Base-by-base conservation (phyloP, 345 rosid species). In the Bretschneidera sinensis region DNA sequence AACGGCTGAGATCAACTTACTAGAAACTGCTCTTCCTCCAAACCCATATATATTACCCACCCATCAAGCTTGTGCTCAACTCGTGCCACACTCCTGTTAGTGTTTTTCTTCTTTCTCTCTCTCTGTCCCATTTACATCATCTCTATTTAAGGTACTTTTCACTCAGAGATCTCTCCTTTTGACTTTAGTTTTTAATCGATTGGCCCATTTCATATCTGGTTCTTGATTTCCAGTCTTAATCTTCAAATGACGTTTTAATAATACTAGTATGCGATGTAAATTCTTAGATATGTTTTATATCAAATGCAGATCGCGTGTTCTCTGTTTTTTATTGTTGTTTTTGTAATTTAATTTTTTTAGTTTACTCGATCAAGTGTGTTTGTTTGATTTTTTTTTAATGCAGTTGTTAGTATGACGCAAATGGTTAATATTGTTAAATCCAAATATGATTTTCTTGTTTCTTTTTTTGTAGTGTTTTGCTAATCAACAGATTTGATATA, bases 21-120 rank as follows among this genome's bases (percentile, higher is more conserved):
- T 66, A 74, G 87, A 86, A 81, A 74, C 24, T 84, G 82, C 84
- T 17, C 66, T 20, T 54, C 52, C 63, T 65, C 60, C 64, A 8
- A 8, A 17, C 45, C 65, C 51, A 57, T 77, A 59, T 73, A 69
- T 61, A 61, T 58, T 54, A 24, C 62, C 22, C 14, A 43, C 24
- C 2, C 0, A 0, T 0, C 19, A 64, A 20, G 78, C 78, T 81
- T 72, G 92, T 83, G 89, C 60, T 60, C 60, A 2, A 15, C 87
- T 71, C 80, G 87, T 77, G 89, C 61, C 67, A 49, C 34, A 59
- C 71, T 35, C 55, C 57, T 68, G 21, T 52, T 51, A 33, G 59
- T 48, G 62, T 21, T 64, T 54, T 19, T 0, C 9, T 1, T 23
- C 0, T 5, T 2, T 9, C 16, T 51, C 66, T 43, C 43, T 6